Conservation (phyloP, 2,329 filamentous ascomycete species). For the Penicillium sp. region DNA sequence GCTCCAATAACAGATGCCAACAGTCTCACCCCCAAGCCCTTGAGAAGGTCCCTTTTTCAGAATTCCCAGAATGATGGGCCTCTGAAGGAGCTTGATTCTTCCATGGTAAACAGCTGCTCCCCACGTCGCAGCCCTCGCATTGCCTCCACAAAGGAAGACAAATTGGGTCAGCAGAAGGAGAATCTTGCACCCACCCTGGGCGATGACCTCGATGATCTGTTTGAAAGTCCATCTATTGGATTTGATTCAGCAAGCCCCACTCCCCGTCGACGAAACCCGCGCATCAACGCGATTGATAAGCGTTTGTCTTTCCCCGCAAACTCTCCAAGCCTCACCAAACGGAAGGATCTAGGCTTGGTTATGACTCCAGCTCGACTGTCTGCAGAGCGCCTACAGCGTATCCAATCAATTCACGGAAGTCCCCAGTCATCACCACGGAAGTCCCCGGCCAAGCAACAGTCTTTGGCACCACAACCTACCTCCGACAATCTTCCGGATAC, state of each 20-base stretch:
- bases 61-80: conserved; percentile 36
- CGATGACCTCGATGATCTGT: conserved; percentile 63
- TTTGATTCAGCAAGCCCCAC: conserved; percentile 55
- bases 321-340: conserved; percentile 32
- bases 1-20: conserved; percentile 44
- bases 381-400: conserved; percentile 34
- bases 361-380: conserved; percentile 32
- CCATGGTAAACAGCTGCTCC: conserved; percentile 43
- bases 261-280: conserved; percentile 55
- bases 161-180: conserved; percentile 52
- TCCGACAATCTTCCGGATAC: conserved; percentile 26
- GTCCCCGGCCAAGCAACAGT: conserved; percentile 24
- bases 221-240: conserved; percentile 57
- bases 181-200: conserved; percentile 49
- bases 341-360: conserved; percentile 21
- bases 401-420: conserved; percentile 30
- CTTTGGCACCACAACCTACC: conserved; percentile 15
- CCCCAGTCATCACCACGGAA: conserved; percentile 19
- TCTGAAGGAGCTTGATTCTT: conserved; percentile 38
- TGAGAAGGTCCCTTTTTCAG: conserved; percentile 46
- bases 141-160: conserved; percentile 36
- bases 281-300: conserved; percentile 37
- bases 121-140: conserved; percentile 48
- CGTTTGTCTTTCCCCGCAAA: conserved; percentile 39
- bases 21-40: conserved; percentile 56